Evolutionary conservation across 2,329 filamentous ascomycete species (phyloP).

Genomic region (Penicillium sp.): DNA sequence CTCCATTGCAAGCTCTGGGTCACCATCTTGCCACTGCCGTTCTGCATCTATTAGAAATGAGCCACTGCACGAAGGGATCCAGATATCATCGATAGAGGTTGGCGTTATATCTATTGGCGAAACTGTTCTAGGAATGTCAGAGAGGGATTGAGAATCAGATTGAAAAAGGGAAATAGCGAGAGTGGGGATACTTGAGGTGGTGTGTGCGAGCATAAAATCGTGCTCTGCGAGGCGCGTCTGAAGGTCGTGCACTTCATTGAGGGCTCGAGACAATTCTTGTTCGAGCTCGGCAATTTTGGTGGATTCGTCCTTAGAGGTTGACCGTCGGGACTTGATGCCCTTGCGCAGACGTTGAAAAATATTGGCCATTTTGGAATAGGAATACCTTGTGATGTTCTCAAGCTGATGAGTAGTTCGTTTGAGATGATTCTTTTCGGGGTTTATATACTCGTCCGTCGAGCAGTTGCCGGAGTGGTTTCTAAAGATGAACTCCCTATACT

Average conservation of each 20-base stretch:
- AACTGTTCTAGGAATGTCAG: background rate
- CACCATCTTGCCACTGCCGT: conserved; percentile 7
- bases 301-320: background rate
- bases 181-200: background rate
- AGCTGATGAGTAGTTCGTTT: background rate
- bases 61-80: conserved; percentile 11
- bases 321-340: background rate
- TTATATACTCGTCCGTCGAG: background rate
- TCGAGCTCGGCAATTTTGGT: background rate
- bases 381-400: background rate
- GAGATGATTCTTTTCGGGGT: background rate
- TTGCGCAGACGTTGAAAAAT: background rate
- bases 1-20: conserved; percentile 10
- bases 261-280: conserved; percentile 3
- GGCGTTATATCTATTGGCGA: background rate
- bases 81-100: conserved; percentile 17
- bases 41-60: conserved; percentile 14
- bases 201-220: conserved; percentile 11
- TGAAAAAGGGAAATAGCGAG: background rate
- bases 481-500: background rate
- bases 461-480: background rate
- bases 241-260: conserved; percentile 6
- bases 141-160: background rate
- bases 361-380: background rate
- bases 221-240: conserved; percentile 10